Base-by-base conservation (phyloP, 129 eudicot species). In the Cynara cardunculus region DNA sequence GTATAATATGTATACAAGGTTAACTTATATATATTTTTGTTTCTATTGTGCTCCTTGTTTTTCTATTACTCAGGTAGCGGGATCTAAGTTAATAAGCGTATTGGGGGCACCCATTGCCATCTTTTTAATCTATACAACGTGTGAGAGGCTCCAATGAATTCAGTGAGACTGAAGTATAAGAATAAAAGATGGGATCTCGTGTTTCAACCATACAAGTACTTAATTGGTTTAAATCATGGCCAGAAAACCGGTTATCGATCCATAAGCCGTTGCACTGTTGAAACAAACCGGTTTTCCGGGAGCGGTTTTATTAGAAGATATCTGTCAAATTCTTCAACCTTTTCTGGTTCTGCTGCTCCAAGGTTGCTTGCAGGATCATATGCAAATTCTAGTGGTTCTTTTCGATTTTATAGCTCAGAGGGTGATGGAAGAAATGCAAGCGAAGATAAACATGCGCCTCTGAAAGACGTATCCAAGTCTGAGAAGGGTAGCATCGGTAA, bases 371-470 rank as follows among this genome's bases (percentile, higher is more conserved):
- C 31, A 41, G 89, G 87, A 34, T 83, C 87, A 14, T 62, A 46
- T 71, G 41, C 87, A 75, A 78, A 77, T 44, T 76, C 84, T 84
- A 72, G 72, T 27, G 78, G 72, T 26, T 71, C 65, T 66, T 78
- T 87, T 30, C 87, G 97, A 41, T 89, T 70, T 82, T 95, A 81
- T 77, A 92, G 99, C 83, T 95, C 99, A 1, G 86, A 90, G 85
- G 95, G 95, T 59, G 97, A 87, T 83, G 99, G 90, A 79, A 84
- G 93, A 80, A 92, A 85, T 79, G 89, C 90, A 26, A 91, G 93
- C 71, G 94, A 90, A 83, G 95, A 89, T 85, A 88, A 94, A 76
- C 80, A 81, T 2, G 80, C 74, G 26, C 90, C 93, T 10, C 69
- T 81, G 69, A 90, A 75, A 84, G 94, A 91, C 70, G 89, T 69